phyloP scores from a whole-genome alignment of 306 rosid species.

The Lathyrus sativus region DNA sequence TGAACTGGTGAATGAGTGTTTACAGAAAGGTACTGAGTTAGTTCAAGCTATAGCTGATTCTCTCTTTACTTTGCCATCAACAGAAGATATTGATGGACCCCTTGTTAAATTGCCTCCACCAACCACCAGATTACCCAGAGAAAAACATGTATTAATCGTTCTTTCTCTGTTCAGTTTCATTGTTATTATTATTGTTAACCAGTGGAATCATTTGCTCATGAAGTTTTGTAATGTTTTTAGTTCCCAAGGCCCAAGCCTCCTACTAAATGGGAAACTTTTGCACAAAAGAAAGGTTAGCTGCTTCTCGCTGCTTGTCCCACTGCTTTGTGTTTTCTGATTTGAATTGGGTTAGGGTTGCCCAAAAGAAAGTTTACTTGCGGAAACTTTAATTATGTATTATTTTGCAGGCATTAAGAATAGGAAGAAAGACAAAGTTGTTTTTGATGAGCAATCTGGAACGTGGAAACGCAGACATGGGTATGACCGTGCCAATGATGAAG shows the following conservation, averaged over 20 bases:
- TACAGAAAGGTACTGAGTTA: constrained; percentile 69
- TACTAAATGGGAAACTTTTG: constrained; percentile 88
- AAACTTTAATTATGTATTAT: constrained; percentile 5
- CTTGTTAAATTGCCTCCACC: constrained; percentile 78
- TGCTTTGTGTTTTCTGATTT: constrained; percentile 16
- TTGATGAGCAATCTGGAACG: constrained; percentile 67
- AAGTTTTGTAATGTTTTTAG: constrained; percentile 43
- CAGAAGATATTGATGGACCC: constrained; percentile 79
- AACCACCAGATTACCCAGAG: constrained; percentile 70
- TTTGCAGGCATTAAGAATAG: constrained; percentile 74
- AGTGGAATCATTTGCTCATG: constrained; percentile 18
- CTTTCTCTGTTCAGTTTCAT: neutral
- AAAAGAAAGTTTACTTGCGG: neutral
- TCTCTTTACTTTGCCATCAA: constrained; percentile 70
- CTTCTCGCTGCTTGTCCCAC: neutral
- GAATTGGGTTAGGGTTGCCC: neutral
- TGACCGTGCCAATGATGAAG: constrained; percentile 89
- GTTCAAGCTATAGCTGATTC: constrained; percentile 76
- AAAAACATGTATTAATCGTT: constrained; percentile 60
- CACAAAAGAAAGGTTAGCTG: constrained; percentile 73
- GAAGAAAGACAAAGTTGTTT: constrained; percentile 68
- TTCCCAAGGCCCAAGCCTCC: constrained; percentile 86
- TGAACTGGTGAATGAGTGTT: constrained; percentile 58
- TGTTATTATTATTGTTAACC: neutral
- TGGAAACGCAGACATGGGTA: constrained; percentile 90